Conservation (phyloP, 129 eudicot species). For the Pseudognaphalium luteoalbum region DNA sequence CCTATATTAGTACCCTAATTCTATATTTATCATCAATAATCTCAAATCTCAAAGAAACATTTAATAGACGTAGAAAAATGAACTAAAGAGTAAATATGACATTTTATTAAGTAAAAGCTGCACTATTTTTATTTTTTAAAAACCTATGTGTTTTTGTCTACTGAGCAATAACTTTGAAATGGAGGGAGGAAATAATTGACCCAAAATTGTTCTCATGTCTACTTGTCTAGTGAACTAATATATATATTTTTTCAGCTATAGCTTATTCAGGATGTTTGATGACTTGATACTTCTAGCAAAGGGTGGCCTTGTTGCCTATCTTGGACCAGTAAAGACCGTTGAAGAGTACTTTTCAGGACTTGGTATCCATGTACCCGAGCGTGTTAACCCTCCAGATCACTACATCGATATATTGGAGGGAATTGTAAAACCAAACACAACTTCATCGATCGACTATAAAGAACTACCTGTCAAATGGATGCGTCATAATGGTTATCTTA, state of each 20-base stretch:
- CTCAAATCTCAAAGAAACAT: no score
- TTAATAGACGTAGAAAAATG: no score
- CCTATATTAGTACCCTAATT: no score
- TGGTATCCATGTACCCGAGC: constrained; percentile 78
- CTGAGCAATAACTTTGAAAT: no score
- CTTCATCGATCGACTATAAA: constrained; percentile 47
- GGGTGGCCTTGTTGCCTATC: constrained; percentile 90
- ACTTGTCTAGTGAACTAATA: constrained; percentile 11
- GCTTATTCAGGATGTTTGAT: constrained; percentile 92
- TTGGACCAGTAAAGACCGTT: constrained; percentile 76
- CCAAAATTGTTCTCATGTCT: constrained; percentile 2
- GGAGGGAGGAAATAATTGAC: not conserved
- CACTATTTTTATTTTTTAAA: no score
- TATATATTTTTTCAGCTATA: constrained; percentile 59
- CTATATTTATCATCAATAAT: no score
- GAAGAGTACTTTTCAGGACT: constrained; percentile 82
- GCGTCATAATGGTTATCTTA: constrained; percentile 84
- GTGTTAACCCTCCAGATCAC: constrained; percentile 87
- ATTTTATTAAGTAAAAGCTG: not conserved
- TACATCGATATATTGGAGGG: constrained; percentile 89
- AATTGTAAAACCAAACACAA: constrained; percentile 45
- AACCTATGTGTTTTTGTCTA: no score
- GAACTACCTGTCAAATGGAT: constrained; percentile 95
- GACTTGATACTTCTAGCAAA: constrained; percentile 90
- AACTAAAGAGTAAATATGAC: not conserved